Evolutionary conservation across 345 rosid genomes (phyloP).

Genomic region (Acer campestre): DNA sequence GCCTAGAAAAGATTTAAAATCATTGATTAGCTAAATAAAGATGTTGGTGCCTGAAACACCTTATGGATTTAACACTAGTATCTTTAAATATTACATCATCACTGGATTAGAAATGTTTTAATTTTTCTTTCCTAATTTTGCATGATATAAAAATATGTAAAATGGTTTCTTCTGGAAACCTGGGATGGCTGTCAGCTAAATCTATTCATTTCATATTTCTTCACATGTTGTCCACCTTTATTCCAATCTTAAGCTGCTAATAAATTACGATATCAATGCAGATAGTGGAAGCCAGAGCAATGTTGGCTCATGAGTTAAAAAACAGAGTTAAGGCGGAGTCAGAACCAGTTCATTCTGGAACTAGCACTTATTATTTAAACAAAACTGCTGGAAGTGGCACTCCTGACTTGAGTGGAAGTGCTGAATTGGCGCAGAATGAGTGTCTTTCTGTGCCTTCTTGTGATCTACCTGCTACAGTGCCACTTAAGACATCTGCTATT

Average conservation of each 20-base stretch:
- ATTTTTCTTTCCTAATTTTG: neutral
- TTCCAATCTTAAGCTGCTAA: conserved; percentile 3
- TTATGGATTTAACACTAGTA: neutral
- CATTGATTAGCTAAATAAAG: neutral
- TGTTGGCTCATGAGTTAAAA: conserved; percentile 61
- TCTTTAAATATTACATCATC: neutral
- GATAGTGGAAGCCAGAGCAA: conserved; percentile 85
- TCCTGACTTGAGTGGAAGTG: conserved; percentile 25
- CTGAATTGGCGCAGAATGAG: conserved; percentile 35
- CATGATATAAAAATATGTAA: neutral
- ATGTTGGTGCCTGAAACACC: neutral
- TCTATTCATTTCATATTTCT: neutral
- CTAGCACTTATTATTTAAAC: conserved; percentile 22
- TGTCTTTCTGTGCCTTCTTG: conserved; percentile 42
- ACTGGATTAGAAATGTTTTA: neutral
- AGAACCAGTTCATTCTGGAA: conserved; percentile 28
- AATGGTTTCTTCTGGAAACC: conserved; percentile 1
- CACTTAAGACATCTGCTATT: conserved; percentile 40
- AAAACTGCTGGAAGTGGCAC: conserved; percentile 28
- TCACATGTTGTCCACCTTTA: neutral
- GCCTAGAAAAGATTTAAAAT: neutral
- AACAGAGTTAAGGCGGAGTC: conserved; percentile 30
- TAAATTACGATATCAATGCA: conserved; percentile 27
- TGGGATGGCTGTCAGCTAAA: conserved; percentile 2
- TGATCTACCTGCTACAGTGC: conserved; percentile 42